Conservation (phyloP, 306 rosid genomes). For the Astragalus membranaceus region DNA sequence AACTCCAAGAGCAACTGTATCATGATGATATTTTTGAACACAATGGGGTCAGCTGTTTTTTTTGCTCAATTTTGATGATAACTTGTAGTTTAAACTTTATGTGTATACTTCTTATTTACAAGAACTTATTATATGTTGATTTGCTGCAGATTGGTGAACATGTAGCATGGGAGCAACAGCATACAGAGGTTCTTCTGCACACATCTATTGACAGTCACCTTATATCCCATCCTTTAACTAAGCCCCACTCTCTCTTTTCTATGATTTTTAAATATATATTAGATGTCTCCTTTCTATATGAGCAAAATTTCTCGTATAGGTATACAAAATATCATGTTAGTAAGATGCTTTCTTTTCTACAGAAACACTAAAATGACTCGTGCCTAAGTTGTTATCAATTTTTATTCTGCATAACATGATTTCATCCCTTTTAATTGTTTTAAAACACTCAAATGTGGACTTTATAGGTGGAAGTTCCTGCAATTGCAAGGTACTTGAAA, state of each 20-base stretch:
- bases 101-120: background rate
- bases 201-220: conserved; percentile 30
- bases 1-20: conserved; percentile 84
- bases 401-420: background rate
- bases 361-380: background rate
- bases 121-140: conserved; percentile 3
- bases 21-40: conserved; percentile 47
- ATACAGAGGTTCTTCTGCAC: conserved; percentile 32
- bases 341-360: background rate
- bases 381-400: background rate
- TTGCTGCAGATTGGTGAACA: conserved; percentile 57
- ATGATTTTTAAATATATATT: no score
- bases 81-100: background rate
- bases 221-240: conserved; percentile 34
- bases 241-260: conserved; percentile 9
- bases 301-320: background rate
- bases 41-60: conserved; percentile 42
- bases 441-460: background rate
- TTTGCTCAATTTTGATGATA: background rate
- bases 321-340: background rate
- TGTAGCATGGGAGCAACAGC: conserved; percentile 58
- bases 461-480: background rate
- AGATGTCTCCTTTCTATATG: background rate
- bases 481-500: background rate
- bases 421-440: conserved; percentile 5